phyloP scores from a whole-genome alignment of 2,329 filamentous ascomycete species.

The Rutstroemia sydowiana region DNA sequence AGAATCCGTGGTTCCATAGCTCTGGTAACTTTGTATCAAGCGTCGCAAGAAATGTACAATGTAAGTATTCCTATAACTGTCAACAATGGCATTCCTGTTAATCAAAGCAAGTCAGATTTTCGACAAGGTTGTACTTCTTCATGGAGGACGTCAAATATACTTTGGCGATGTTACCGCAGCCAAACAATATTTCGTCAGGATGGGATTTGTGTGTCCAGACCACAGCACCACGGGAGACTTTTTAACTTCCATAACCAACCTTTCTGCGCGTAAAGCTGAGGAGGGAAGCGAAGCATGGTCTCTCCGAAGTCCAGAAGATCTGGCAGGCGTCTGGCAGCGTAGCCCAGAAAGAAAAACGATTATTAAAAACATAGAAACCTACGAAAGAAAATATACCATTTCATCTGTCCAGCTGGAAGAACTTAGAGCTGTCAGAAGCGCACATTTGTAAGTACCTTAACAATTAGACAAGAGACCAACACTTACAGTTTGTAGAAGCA shows the following conservation, averaged over 20 bases:
- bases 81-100: no score
- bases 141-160: conserved; percentile 63
- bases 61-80: conserved; percentile 4
- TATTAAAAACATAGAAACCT: conserved; percentile 32
- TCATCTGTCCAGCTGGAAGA: background rate
- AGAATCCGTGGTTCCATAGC: conserved; percentile 58
- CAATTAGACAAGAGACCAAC: background rate
- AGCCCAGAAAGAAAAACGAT: conserved; percentile 31
- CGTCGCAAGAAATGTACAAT: conserved; percentile 62
- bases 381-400: background rate
- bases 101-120: conserved; percentile 32
- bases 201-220: conserved; percentile 66
- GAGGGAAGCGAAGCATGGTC: conserved; percentile 45
- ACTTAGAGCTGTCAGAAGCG: background rate
- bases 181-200: conserved; percentile 57
- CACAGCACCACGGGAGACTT: conserved; percentile 53
- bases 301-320: conserved; percentile 61
- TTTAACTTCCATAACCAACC: conserved; percentile 63
- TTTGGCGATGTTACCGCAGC: conserved; percentile 58
- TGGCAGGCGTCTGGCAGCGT: conserved; percentile 44
- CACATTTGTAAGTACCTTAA: background rate
- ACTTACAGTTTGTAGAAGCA: conserved; percentile 46
- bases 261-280: conserved; percentile 50
- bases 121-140: conserved; percentile 60
- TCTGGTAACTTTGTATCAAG: conserved; percentile 66